phyloP scores from a whole-genome alignment of 805 yeast species.

The Cyberlindnera maritima region DNA sequence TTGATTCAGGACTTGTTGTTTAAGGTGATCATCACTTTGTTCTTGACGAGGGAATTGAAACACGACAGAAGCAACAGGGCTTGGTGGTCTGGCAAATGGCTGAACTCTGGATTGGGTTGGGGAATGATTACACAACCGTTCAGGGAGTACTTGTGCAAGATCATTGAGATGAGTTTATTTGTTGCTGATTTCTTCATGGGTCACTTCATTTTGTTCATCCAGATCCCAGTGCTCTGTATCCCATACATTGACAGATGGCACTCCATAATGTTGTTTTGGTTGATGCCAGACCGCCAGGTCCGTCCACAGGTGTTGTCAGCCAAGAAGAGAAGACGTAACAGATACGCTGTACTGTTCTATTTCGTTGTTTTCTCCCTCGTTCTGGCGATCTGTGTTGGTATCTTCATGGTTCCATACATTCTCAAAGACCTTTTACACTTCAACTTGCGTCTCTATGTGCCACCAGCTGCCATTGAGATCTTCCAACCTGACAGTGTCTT shows the following conservation, averaged over 20 bases:
- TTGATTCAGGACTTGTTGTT: slow-evolving; percentile 51
- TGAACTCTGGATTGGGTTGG: slow-evolving; percentile 54
- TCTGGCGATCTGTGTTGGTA: slow-evolving; percentile 29
- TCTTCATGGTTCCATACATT: slow-evolving; percentile 41
- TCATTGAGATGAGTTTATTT: slow-evolving; percentile 54
- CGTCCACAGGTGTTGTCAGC: slow-evolving; percentile 44
- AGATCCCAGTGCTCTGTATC: slow-evolving; percentile 50
- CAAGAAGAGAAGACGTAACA: slow-evolving; percentile 40
- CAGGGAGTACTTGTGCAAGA: slow-evolving; percentile 56
- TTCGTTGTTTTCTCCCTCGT: slow-evolving; percentile 36
- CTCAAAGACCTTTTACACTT: slow-evolving; percentile 33
- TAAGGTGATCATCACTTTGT: slow-evolving; percentile 39
- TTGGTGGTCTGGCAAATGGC: slow-evolving; percentile 74
- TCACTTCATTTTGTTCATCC: slow-evolving; percentile 49
- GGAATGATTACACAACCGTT: slow-evolving; percentile 51
- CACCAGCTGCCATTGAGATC: slow-evolving; percentile 31
- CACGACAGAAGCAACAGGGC: slow-evolving; percentile 55
- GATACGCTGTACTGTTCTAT: slow-evolving; percentile 33
- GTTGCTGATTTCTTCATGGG: slow-evolving; percentile 52
- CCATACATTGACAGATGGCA: slow-evolving; percentile 61
- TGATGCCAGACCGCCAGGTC: slow-evolving; percentile 48
- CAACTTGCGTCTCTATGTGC: slow-evolving; percentile 40
- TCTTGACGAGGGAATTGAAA: slow-evolving; percentile 54
- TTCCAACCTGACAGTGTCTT: slow-evolving; percentile 43
- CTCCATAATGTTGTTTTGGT: slow-evolving; percentile 58